These are phyloP conservation scores for Cadophora sp. DNA, from an alignment of 2,329 filamentous ascomycete species.

Conservation along the genomic window DNA sequence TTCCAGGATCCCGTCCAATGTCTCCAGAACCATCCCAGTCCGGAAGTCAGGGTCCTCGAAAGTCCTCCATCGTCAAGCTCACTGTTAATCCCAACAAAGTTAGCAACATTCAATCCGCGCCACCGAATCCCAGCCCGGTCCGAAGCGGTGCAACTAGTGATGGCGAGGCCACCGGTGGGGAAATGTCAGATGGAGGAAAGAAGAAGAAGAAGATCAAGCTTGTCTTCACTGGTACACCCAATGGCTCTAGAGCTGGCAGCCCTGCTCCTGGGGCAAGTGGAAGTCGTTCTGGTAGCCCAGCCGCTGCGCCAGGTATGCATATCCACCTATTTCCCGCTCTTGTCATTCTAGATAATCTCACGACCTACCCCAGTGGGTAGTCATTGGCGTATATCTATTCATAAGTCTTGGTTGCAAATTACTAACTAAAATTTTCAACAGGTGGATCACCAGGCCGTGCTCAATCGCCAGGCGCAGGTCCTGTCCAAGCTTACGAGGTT, in stretches of 20 bases:
- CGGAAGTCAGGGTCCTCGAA: constrained; percentile 37
- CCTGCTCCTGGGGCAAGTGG: constrained; percentile 50
- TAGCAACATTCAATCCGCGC: constrained; percentile 39
- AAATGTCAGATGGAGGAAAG: constrained; percentile 68
- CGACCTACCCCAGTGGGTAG: background rate
- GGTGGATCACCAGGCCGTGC: constrained; percentile 15
- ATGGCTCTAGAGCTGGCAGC: constrained; percentile 67
- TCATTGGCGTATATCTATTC: background rate
- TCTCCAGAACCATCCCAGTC: constrained; percentile 39
- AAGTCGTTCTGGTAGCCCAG: constrained; percentile 45
- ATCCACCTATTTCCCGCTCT: background rate
- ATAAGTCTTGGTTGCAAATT: background rate
- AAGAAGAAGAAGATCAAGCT: constrained; percentile 66
- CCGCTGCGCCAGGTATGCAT: constrained; percentile 24
- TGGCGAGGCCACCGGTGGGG: constrained; percentile 73
- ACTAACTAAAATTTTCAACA: background rate
- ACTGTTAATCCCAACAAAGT: constrained; percentile 42
- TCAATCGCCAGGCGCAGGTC: constrained; percentile 32
- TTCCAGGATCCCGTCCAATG: constrained; percentile 49
- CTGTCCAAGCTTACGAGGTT: constrained; percentile 60
- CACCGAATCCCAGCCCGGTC: constrained; percentile 46
- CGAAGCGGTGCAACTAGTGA: constrained; percentile 68
- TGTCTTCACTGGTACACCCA: constrained; percentile 54
- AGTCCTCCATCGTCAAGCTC: constrained; percentile 42
- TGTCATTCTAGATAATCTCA: background rate